phyloP scores from a whole-genome alignment of 1,284 basidiomycete genomes.

The Peniophora sp. region DNA sequence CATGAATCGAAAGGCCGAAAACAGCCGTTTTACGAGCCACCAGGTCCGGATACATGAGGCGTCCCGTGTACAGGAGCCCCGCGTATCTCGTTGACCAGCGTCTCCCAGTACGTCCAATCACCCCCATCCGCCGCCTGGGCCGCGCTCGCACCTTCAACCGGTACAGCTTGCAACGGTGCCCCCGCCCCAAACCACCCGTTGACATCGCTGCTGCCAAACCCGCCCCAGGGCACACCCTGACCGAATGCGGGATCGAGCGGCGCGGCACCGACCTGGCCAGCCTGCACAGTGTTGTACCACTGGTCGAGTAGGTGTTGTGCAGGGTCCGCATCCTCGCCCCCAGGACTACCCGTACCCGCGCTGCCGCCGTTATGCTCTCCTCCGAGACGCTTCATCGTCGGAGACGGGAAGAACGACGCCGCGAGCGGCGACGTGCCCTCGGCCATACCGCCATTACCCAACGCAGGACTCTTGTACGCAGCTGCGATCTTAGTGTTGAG shows the following conservation, averaged over 20 bases:
- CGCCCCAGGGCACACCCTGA: conserved; percentile 52
- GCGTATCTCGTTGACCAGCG: conserved; percentile 68
- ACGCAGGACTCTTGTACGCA: conserved; percentile 7
- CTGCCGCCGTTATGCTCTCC: conserved; percentile 34
- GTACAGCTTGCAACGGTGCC: conserved; percentile 10
- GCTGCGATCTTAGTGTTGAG: neutral
- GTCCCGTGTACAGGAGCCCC: conserved; percentile 27
- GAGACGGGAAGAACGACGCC: conserved; percentile 28
- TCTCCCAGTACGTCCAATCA: conserved; percentile 80
- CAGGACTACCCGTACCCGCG: conserved; percentile 56
- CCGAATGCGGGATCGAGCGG: conserved; percentile 45
- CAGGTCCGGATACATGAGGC: too few relatives aligned
- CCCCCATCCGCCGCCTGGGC: conserved; percentile 45
- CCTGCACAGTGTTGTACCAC: conserved; percentile 72
- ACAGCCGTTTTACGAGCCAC: too few relatives aligned
- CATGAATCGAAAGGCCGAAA: too few relatives aligned
- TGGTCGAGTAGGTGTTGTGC: conserved; percentile 73
- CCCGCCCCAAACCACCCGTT: conserved; percentile 50
- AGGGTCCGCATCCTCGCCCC: conserved; percentile 63
- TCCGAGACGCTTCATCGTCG: conserved; percentile 52
- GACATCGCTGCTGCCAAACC: conserved; percentile 48
- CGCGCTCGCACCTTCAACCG: conserved; percentile 9
- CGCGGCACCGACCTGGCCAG: conserved; percentile 49
- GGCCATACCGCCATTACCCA: neutral
- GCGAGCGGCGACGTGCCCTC: conserved; percentile 22